Conservation (phyloP, 805 yeast species). For the Ogataea nitratoaversa region DNA sequence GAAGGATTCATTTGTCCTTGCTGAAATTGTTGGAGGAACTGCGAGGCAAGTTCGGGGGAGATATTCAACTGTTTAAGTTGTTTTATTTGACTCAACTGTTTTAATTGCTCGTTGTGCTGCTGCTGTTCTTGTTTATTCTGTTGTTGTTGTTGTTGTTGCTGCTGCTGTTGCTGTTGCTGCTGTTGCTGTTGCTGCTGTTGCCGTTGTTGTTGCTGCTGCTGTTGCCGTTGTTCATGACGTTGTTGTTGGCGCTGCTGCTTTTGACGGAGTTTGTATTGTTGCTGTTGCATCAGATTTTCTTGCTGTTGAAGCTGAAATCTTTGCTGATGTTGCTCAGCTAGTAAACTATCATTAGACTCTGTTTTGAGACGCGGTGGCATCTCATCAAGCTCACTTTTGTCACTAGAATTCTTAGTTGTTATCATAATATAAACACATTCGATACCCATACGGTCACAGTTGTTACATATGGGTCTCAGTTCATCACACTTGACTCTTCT, state of each 20-base stretch:
- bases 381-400: background rate
- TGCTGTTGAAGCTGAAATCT: background rate
- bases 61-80: background rate
- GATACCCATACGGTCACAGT: constrained; percentile 75
- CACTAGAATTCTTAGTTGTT: background rate
- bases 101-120: constrained; percentile 17
- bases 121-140: no score
- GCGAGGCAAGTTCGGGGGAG: background rate
- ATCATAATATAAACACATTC: constrained; percentile 57
- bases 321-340: no score
- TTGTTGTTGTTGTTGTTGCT: constrained; percentile 13
- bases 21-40: background rate
- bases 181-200: constrained; percentile 14
- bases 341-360: background rate
- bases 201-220: constrained; percentile 9
- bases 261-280: background rate
- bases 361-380: background rate
- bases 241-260: background rate
- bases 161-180: constrained; percentile 17
- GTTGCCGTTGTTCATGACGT: constrained; percentile 12
- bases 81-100: constrained; percentile 16
- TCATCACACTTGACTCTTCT: constrained; percentile 95
- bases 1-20: background rate
- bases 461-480: constrained; percentile 68
- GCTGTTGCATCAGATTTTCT: background rate